Conservation (phyloP, 2,329 filamentous ascomycete genomes). For the Pestalotiopsis sp. region DNA sequence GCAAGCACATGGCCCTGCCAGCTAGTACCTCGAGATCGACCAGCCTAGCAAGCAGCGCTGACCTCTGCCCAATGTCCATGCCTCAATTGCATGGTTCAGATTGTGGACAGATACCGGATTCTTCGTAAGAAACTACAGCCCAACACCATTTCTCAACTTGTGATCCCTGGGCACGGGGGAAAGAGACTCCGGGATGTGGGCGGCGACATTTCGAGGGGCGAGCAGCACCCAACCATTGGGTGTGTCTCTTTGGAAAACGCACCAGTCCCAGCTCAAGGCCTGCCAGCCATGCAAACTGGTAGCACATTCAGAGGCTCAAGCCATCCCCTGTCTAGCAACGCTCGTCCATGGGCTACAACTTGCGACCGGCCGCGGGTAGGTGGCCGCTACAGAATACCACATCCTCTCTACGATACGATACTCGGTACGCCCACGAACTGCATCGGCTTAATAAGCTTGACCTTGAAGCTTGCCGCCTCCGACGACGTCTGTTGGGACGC, state of each 20-base stretch:
- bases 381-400: neutral
- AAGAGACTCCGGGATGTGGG: neutral
- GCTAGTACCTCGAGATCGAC: neutral
- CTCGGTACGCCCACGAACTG: no score
- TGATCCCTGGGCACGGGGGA: neutral
- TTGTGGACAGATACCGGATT: neutral
- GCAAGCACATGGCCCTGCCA: constrained; percentile 2
- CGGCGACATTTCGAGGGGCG: neutral
- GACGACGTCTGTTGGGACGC: neutral
- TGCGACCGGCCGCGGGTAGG: neutral
- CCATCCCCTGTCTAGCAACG: neutral
- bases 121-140: neutral
- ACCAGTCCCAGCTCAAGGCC: neutral
- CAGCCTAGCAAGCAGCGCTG: neutral
- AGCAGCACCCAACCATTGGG: neutral
- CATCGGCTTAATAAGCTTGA: neutral
- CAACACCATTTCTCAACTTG: neutral
- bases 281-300: neutral
- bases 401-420: neutral
- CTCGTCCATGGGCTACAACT: neutral
- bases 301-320: neutral
- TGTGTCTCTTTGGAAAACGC: neutral
- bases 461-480: neutral
- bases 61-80: neutral
- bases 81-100: neutral